Base-by-base conservation (phyloP, 2,329 filamentous ascomycete species). In the Fusarium fracticaudum region DNA sequence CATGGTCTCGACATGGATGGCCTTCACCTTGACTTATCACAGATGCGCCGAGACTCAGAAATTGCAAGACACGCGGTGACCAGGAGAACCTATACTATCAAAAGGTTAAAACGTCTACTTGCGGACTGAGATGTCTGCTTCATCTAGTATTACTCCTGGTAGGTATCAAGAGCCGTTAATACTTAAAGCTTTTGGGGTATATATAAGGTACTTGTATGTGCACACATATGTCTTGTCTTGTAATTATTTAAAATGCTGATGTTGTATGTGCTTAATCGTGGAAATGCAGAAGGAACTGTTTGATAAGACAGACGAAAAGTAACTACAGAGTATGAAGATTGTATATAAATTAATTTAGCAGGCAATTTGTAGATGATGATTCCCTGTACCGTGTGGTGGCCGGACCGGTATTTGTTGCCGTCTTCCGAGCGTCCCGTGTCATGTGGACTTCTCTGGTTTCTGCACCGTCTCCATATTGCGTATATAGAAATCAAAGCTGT, bases 81-180 rank as follows among this genome's bases (percentile, higher is more conserved):
- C 9, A 54, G 35, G 35, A 29, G 51, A 41, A 41, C 5, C 5
- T 7, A 40, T 9, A 29, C 2, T 3, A 55, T 41, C 4, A n/a
- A n/a, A 41, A 10, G 7, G 24, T 4, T 54, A 13, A 11, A 13
- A 8, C 26, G 14, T 26, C 7, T 38, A 26, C 8, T 15, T 26
- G 10, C 18, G 6, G 18, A 22, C 18, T 26, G 9, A 26, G 24
- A 38, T n/a, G 13, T 24, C 4, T 38, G 14, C 14, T 29, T 40
- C 1, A 9, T 29, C n/a, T 5, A 8, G 17, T n/a, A 8, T 1
- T 31, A 3, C 12, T 17, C 15, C 22, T 15, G 13, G 9, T 15
- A 15, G 7, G 18, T 13, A 51, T 33, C 6, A 8, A 18, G 0
- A 24, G 22, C 48, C 17, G 4, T 33, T 17, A 35, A 35, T 3